A percentile compares a stretch with the other conserved stretches of the same genome.
These are phyloP conservation scores for Boletus rubropictus DNA, from an alignment of 768 basidiomycete species.

Conservation along the genomic window DNA sequence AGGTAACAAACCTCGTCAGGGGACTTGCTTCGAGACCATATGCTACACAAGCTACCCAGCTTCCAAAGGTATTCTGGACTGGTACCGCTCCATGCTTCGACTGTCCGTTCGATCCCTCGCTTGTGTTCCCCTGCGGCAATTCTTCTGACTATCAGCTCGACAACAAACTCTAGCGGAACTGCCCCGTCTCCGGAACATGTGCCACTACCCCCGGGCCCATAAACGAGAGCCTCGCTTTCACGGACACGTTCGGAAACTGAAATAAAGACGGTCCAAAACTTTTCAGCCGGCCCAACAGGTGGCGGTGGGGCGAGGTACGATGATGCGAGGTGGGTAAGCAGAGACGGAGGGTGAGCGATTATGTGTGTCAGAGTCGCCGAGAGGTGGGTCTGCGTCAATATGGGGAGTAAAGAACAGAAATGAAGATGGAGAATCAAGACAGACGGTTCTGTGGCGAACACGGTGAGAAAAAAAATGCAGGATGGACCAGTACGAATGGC, in stretches of 20 bases:
- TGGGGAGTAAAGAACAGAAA: conserved; percentile 44
- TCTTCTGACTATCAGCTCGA: conserved; percentile 55
- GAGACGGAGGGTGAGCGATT: conserved; percentile 61
- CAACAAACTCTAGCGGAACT: conserved; percentile 44
- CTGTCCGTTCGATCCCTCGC: conserved; percentile 50
- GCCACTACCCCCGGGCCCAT: conserved; percentile 51
- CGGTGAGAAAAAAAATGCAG: conserved; percentile 6
- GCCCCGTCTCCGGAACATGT: conserved; percentile 32
- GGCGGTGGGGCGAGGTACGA: conserved; percentile 72
- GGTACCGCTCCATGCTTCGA: conserved; percentile 56
- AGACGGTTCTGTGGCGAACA: conserved; percentile 39
- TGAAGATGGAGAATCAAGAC: conserved; percentile 57
- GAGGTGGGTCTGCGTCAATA: conserved; percentile 57
- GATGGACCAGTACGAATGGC: neutral
- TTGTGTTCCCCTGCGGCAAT: conserved; percentile 40
- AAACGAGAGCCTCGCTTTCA: conserved; percentile 58
- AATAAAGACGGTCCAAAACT: conserved; percentile 78
- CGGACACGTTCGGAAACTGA: conserved; percentile 57
- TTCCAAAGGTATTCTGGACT: conserved; percentile 43
- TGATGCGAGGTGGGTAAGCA: conserved; percentile 62
- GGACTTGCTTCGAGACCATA: conserved; percentile 38
- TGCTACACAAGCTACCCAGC: conserved; percentile 47
- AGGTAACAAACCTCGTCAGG: conserved; percentile 28
- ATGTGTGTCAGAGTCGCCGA: conserved; percentile 60
- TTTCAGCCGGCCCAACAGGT: conserved; percentile 50